Conservation (phyloP, 768 basidiomycete genomes). For the Crassisporium funariophilum region DNA sequence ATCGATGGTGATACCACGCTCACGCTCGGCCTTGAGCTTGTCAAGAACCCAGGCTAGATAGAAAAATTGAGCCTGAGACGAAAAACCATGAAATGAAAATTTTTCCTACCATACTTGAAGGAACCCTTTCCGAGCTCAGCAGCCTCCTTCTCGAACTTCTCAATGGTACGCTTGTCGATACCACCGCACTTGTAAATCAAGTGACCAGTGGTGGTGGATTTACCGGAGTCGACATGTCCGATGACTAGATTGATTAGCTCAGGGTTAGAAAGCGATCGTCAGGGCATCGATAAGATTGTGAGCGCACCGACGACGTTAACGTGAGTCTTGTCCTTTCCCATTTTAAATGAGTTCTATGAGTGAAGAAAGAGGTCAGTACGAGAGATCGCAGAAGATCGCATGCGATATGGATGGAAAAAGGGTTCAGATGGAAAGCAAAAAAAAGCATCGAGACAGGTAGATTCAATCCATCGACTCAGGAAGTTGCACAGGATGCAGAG, state of each 20-base stretch:
- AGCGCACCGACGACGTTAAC: constrained; percentile 94
- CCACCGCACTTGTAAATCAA: constrained; percentile 99
- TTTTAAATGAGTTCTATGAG: constrained; percentile 60
- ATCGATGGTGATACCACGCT: constrained; percentile 99
- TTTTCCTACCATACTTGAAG: constrained; percentile 87
- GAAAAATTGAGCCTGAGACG: constrained; percentile 22
- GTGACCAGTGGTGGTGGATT: constrained; percentile 99
- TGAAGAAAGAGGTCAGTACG: constrained; percentile 26
- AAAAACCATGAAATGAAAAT: constrained; percentile 11
- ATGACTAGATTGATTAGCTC: constrained; percentile 65
- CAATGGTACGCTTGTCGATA: constrained; percentile 99
- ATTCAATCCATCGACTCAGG: constrained; percentile 29
- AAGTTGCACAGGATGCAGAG: constrained; percentile 10
- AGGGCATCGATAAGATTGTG: constrained; percentile 28
- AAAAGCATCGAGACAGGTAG: constrained; percentile 16
- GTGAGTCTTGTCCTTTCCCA: constrained; percentile 97
- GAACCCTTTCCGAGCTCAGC: constrained; percentile 99
- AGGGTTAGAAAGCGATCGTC: constrained; percentile 24
- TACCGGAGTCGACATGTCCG: constrained; percentile 99
- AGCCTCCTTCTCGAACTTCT: constrained; percentile 99
- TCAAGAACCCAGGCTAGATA: constrained; percentile 96
- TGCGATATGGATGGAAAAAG: constrained; percentile 18
- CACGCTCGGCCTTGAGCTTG: constrained; percentile 99
- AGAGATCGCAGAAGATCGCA: constrained; percentile 30
- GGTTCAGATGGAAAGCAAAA: constrained; percentile 18